phyloP scores from a whole-genome alignment of 371 early-diverging fungal genomes.

The Mortierella polycephala region DNA sequence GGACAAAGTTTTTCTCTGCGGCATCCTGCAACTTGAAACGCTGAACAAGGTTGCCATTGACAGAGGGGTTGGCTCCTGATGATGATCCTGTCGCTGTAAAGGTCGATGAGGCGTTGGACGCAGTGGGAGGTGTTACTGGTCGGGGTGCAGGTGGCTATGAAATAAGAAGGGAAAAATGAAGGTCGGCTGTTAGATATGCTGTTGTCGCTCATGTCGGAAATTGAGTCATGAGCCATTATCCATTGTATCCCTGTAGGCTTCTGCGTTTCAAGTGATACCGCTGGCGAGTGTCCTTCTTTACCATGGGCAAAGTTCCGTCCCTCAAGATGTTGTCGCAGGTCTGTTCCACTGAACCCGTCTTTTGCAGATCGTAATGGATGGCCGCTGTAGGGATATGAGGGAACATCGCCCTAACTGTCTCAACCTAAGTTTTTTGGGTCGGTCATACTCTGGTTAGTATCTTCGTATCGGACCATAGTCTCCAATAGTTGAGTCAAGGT shows the following conservation, averaged over 20 bases:
- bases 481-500: neutral
- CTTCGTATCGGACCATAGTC: neutral
- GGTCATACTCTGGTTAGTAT: neutral
- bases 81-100: slow-evolving; percentile 46
- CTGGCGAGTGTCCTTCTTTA: slow-evolving; percentile 30
- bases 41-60: slow-evolving; percentile 60
- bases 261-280: no score
- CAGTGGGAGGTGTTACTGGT: slow-evolving; percentile 31
- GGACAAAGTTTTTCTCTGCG: slow-evolving; percentile 48
- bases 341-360: slow-evolving; percentile 87
- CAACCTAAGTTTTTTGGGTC: slow-evolving; percentile 60
- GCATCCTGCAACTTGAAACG: slow-evolving; percentile 65
- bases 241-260: no score
- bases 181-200: neutral
- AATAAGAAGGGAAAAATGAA: neutral
- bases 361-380: slow-evolving; percentile 84
- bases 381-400: slow-evolving; percentile 87
- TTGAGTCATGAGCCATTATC: no score
- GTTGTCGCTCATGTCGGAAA: no score
- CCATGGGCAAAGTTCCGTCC: slow-evolving; percentile 78
- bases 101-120: slow-evolving; percentile 31
- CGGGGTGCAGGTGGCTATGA: slow-evolving; percentile 47
- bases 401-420: slow-evolving; percentile 85
- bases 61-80: slow-evolving; percentile 51
- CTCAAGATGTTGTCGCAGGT: slow-evolving; percentile 91